Percentiles rank a stretch among this genome's conserved stretches.
phyloP scores from a whole-genome alignment of 768 basidiomycete genomes.

The Auricularia heimuer region DNA sequence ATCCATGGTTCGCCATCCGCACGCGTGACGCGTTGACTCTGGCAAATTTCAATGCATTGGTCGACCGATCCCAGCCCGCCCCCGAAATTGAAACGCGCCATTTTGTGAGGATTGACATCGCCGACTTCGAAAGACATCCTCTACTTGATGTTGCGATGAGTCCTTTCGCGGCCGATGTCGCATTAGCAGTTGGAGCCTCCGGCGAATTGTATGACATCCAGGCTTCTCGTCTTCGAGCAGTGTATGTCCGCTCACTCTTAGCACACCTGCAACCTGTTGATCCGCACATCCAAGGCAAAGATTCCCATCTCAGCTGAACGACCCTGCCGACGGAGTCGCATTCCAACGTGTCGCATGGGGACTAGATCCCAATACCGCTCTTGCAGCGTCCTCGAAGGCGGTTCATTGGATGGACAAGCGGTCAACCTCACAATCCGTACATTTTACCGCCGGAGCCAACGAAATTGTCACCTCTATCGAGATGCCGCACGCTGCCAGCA shows the following conservation, averaged over 20 bases:
- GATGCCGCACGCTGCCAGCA: slow-evolving; percentile 25
- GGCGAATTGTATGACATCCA: not conserved
- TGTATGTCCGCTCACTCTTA: not conserved
- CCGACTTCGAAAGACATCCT: not conserved
- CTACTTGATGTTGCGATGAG: not conserved
- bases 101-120: not conserved
- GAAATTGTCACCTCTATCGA: slow-evolving; percentile 49
- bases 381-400: slow-evolving; percentile 28
- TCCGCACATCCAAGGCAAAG: not conserved
- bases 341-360: slow-evolving; percentile 7
- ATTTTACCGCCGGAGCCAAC: slow-evolving; percentile 4
- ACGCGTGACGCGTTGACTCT: not conserved
- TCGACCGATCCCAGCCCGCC: not conserved
- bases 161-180: not conserved
- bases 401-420: not conserved
- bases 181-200: not conserved
- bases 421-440: not conserved
- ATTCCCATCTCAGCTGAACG: not conserved
- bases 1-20: not conserved
- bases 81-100: not conserved
- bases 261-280: not conserved
- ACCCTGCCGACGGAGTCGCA: slow-evolving; percentile 19
- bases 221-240: not conserved
- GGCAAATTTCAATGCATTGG: not conserved
- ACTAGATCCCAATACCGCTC: slow-evolving; percentile 11